Percentiles rank a stretch among this genome's conserved stretches.
Evolutionary conservation across 2,329 filamentous ascomycete genomes (phyloP).

Genomic region (Nemania sp.): DNA sequence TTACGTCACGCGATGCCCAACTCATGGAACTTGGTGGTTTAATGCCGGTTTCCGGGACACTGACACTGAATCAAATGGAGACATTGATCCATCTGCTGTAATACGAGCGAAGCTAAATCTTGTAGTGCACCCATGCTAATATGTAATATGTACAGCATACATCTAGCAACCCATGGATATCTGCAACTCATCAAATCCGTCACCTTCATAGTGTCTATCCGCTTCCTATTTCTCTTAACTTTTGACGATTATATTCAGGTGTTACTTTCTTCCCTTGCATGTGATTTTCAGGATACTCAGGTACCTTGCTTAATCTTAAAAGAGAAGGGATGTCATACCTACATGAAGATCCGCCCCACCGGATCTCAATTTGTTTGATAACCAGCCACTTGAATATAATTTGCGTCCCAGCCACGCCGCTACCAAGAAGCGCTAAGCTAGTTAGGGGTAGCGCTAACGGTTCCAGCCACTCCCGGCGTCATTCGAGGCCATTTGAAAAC

Average conservation of each 20-base stretch:
- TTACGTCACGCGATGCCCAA: neutral
- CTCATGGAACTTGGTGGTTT: neutral
- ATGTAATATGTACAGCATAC: neutral
- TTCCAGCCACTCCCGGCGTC: constrained; percentile 32
- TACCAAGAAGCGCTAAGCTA: constrained; percentile 9
- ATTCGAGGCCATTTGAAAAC: constrained; percentile 7
- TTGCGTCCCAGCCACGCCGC: constrained; percentile 16
- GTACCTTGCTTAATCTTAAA: neutral
- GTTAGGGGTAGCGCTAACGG: neutral
- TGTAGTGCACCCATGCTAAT: neutral
- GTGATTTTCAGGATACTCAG: constrained; percentile 32
- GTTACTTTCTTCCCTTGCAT: constrained; percentile 7
- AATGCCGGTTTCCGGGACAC: neutral
- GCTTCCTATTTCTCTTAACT: neutral
- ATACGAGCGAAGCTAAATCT: neutral
- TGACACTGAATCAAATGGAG: constrained; percentile 2
- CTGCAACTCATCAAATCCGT: neutral
- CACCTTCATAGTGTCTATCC: neutral
- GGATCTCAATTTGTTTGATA: constrained; percentile 7
- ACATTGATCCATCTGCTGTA: neutral
- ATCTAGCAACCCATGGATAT: neutral
- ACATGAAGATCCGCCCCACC: constrained; percentile 11
- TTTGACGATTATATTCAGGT: neutral
- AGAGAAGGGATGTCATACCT: neutral
- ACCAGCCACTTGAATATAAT: constrained; percentile 34